Conservation (phyloP, 83 land plant species). For the Thuja plicata region DNA sequence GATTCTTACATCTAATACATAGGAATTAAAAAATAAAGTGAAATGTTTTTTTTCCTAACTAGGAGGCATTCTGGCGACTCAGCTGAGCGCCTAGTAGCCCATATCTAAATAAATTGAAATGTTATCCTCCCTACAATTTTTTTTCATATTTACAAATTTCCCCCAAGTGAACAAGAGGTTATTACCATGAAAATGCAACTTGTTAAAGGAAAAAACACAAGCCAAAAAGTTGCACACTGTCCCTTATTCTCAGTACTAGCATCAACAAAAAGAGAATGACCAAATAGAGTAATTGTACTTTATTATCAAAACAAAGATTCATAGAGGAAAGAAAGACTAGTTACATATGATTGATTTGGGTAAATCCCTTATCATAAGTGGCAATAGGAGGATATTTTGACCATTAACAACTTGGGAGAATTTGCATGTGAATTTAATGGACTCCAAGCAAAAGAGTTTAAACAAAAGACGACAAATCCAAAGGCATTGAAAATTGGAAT, state of each 20-base stretch:
- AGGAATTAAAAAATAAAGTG: too few species aligned
- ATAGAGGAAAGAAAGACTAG: neutral
- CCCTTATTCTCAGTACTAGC: neutral
- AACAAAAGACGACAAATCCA: neutral
- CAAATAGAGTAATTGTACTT: neutral
- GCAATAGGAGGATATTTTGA: neutral
- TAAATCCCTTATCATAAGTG: neutral
- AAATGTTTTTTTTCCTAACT: too few species aligned
- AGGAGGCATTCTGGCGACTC: too few species aligned
- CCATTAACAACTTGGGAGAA: neutral
- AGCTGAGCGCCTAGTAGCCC: too few species aligned
- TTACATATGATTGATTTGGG: neutral
- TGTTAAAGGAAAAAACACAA: neutral
- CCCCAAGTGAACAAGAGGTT: neutral
- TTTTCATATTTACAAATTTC: too few species aligned
- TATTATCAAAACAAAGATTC: neutral
- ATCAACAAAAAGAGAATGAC: too few species aligned
- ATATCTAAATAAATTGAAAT: too few species aligned
- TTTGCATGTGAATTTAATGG: neutral
- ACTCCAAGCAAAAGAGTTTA: neutral
- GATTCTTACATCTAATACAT: too few species aligned
- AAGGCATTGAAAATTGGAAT: neutral
- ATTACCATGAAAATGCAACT: neutral
- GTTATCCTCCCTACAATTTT: too few species aligned
- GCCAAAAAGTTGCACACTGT: neutral